These are phyloP conservation scores for Orbilia quercus DNA, from an alignment of 2,329 filamentous ascomycete genomes.

Conservation along the genomic window DNA sequence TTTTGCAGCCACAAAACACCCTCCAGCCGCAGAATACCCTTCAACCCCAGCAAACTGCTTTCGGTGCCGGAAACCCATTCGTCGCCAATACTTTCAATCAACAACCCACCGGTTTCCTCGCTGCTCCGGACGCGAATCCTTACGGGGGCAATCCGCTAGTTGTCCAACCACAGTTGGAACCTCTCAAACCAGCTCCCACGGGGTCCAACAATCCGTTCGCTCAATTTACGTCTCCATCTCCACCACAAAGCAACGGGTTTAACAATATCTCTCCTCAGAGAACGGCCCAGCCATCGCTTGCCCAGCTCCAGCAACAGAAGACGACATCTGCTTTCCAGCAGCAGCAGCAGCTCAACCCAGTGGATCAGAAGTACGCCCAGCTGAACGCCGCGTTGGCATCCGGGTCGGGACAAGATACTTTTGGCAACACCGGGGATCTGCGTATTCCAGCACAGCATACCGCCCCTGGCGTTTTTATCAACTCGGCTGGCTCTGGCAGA, in stretches of 20 bases:
- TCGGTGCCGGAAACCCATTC: conserved; percentile 67
- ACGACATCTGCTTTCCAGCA: conserved; percentile 56
- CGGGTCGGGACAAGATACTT: conserved; percentile 88
- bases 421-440: conserved; percentile 94
- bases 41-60: conserved; percentile 67
- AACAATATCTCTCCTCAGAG: conserved; percentile 67
- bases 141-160: conserved; percentile 77
- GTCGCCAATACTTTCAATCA: conserved; percentile 53
- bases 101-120: conserved; percentile 71
- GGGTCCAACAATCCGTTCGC: conserved; percentile 99
- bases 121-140: conserved; percentile 91
- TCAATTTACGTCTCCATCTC: conserved; percentile 58
- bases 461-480: conserved; percentile 94
- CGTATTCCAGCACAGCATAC: conserved; percentile 97
- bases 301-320: conserved; percentile 62
- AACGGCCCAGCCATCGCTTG: conserved; percentile 75
- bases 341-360: conserved; percentile 41
- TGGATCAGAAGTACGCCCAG: conserved; percentile 69
- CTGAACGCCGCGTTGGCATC: conserved; percentile 87
- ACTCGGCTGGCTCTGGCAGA: conserved; percentile 78
- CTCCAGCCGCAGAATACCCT: conserved; percentile 49
- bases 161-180: conserved; percentile 67
- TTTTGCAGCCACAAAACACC: conserved; percentile 53
- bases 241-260: conserved; percentile 72
- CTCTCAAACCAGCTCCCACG: conserved; percentile 82